A percentile compares a stretch with the other conserved stretches of the same genome.
phyloP scores from a whole-genome alignment of 1,139 yeast species.

The Geotrichum citri-aurantii region DNA sequence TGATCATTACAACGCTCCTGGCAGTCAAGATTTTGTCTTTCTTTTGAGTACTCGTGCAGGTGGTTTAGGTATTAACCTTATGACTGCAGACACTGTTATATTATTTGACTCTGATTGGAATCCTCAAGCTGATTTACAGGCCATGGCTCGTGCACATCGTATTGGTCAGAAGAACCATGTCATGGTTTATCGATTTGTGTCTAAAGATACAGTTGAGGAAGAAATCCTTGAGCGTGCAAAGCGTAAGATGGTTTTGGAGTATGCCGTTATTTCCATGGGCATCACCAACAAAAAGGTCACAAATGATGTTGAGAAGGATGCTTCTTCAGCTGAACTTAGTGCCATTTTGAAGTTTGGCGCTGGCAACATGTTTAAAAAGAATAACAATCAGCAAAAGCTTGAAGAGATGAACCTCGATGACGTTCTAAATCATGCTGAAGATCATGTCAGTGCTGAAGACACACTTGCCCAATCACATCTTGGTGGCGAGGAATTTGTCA shows the following conservation, averaged over 20 bases:
- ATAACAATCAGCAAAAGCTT: conserved; percentile 77
- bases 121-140: conserved; percentile 97
- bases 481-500: conserved; percentile 96
- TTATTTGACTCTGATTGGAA: conserved; percentile 99
- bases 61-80: conserved; percentile 93
- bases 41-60: conserved; percentile 95
- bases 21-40: conserved; percentile 86
- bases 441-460: conserved; percentile 93
- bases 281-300: conserved; percentile 64
- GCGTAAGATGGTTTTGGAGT: conserved; percentile 95
- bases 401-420: conserved; percentile 95
- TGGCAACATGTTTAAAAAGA: conserved; percentile 93
- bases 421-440: conserved; percentile 94
- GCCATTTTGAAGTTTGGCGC: conserved; percentile 98
- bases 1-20: conserved; percentile 95
- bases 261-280: conserved; percentile 94
- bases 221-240: conserved; percentile 95
- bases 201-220: conserved; percentile 96
- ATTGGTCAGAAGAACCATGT: conserved; percentile 98
- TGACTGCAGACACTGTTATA: conserved; percentile 98
- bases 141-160: conserved; percentile 99
- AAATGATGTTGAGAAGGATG: conserved; percentile 62
- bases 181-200: conserved; percentile 91
- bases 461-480: conserved; percentile 83
- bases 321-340: conserved; percentile 67